Base-by-base conservation (phyloP, 257 asterid genomes). In the Ilex aquifolium region DNA sequence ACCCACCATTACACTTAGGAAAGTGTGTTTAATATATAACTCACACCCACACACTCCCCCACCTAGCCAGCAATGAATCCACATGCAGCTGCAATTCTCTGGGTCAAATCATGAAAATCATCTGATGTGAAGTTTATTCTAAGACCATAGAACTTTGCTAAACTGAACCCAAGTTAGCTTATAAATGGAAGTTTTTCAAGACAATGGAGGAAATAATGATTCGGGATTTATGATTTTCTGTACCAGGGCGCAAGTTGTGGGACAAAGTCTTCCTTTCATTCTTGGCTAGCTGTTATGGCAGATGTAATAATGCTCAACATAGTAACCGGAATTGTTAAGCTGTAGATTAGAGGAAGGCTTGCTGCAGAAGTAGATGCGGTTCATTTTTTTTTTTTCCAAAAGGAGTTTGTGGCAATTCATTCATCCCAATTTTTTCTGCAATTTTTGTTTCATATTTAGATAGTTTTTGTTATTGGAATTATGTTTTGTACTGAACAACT, bases 261-360 rank as follows among this genome's bases (percentile, higher is more conserved):
- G 14, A 64, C 64, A 63, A 66, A 74, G 68, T 75, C 53, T 60
- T 57, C 44, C 44, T 13, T 62, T 66, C 29, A 53, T 29, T 56
- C 44, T 69, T 60, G 67, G 68, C 61, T 69, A 64, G 70, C 55
- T 67, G 32, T 55, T 60, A 57, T 32, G 9, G 55, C 42, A 66
- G 74, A 62, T 50, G 48, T 5, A 32, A 60, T 59, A n/a, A 54
- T 30, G 60, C 48, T 36, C 55, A 75, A 62, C 74, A 55, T 64
- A 85, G 74, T 65, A 61, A 50, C 67, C 53, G 72, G 72, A 69
- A 30, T 57, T 82, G 13, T 77, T 80, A 77, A 70, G 74, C 73
- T 83, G 87, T 83, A 82, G 90, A 83, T 72, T 72, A 65, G 70
- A 75, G 72, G 68, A 10, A 10, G 52, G 52, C 10, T 46, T 2